Percentiles rank a stretch among this genome's conserved stretches.
Evolutionary conservation across 169 alveolate genomes (phyloP).

Genomic region (Plasmodium blacklocki): DNA sequence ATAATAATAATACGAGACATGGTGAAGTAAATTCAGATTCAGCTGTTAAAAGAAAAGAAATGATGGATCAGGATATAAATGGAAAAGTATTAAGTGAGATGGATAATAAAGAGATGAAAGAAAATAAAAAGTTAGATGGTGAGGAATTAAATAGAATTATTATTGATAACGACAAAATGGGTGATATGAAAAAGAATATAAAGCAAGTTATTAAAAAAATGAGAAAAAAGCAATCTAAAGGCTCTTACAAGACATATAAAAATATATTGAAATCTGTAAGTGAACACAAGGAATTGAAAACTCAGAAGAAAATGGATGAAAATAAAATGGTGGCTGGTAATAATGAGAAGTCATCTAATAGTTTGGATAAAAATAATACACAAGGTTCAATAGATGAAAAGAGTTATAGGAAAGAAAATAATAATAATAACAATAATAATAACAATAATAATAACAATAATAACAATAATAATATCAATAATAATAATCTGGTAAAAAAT

Average conservation of each 20-base stretch:
- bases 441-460: background rate
- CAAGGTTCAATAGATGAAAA: background rate
- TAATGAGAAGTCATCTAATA: background rate
- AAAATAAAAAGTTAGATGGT: too few relatives aligned
- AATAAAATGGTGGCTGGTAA: slow-evolving; percentile 9
- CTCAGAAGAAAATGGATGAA: slow-evolving; percentile 9
- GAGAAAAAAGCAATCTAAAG: slow-evolving; percentile 40
- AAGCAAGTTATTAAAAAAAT: slow-evolving; percentile 11
- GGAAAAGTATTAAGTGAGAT: background rate
- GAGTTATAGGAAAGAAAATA: slow-evolving; percentile 2
- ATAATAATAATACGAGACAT: background rate
- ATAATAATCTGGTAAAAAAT: slow-evolving; percentile 47
- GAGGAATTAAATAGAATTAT: background rate
- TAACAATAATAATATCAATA: background rate
- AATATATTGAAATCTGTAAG: slow-evolving; percentile 29
- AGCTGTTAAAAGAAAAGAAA: background rate
- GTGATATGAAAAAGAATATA: background rate
- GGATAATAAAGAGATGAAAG: background rate
- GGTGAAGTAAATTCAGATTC: background rate
- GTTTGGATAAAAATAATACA: background rate
- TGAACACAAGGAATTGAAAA: slow-evolving; percentile 14
- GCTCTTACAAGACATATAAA: slow-evolving; percentile 14
- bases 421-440: background rate
- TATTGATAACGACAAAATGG: slow-evolving; percentile 15
- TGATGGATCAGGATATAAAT: slow-evolving; percentile 2